Evolutionary conservation across 1,284 basidiomycete species (phyloP).

Genomic region (Cystobasidium slooffiae): DNA sequence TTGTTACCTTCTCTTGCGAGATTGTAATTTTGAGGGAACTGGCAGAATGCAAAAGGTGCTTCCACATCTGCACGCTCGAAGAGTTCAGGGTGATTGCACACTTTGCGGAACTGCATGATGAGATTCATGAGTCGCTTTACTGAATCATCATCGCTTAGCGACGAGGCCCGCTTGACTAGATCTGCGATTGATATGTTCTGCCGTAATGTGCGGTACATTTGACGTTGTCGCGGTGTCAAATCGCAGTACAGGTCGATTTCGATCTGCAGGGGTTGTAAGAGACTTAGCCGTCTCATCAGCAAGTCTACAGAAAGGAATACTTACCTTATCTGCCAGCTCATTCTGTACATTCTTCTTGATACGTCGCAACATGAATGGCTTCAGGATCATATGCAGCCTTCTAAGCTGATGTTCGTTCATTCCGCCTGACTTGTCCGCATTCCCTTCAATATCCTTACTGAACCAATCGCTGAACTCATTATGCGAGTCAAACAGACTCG

Average conservation of each 20-base stretch:
- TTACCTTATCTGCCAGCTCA: constrained; percentile 97
- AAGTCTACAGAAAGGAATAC: constrained; percentile 44
- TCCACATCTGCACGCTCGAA: constrained; percentile 97
- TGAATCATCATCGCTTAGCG: constrained; percentile 81
- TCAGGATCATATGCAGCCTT: constrained; percentile 97
- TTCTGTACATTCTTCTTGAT: constrained; percentile 99
- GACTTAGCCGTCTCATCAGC: constrained; percentile 6
- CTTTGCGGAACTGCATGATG: constrained; percentile 99
- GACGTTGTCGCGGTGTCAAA: constrained; percentile 87
- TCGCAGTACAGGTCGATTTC: constrained; percentile 96
- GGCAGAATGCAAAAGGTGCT: constrained; percentile 86
- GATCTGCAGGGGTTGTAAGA: constrained; percentile 65
- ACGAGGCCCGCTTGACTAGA: constrained; percentile 88
- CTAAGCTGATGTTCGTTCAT: constrained; percentile 95
- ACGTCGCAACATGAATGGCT: constrained; percentile 98
- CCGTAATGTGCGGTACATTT: constrained; percentile 87
- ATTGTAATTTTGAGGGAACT: constrained; percentile 77
- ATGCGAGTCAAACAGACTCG: constrained; percentile 96
- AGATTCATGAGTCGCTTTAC: constrained; percentile 96
- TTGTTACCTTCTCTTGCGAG: constrained; percentile 83
- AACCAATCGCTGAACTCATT: constrained; percentile 99
- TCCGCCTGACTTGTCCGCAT: constrained; percentile 78
- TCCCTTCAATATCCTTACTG: constrained; percentile 96
- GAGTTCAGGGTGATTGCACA: constrained; percentile 98
- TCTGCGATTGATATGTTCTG: constrained; percentile 95